These are phyloP conservation scores for Lasiodiplodia theobromae DNA, from an alignment of 2,329 filamentous ascomycete species.

Conservation along the genomic window DNA sequence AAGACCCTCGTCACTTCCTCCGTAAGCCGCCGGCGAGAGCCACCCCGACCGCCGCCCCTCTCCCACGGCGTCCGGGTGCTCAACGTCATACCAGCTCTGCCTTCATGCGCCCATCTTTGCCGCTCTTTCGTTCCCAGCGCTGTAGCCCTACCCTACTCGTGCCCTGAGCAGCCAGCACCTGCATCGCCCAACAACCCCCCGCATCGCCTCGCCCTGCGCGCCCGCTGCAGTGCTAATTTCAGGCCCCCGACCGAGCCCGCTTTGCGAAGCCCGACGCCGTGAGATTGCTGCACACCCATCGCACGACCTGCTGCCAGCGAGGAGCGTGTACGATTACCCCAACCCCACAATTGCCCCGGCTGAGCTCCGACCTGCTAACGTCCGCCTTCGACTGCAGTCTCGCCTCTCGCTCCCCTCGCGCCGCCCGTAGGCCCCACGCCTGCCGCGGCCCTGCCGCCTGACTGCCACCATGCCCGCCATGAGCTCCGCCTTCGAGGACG, in stretches of 20 bases:
- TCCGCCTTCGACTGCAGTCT: not conserved
- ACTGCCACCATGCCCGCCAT: slow-evolving; percentile 36
- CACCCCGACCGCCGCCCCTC: slow-evolving; percentile 9
- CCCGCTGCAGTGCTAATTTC: slow-evolving; percentile 6
- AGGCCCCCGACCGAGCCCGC: slow-evolving; percentile 24
- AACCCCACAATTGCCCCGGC: slow-evolving; percentile 27
- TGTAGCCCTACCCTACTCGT: slow-evolving; percentile 29
- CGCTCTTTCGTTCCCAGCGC: slow-evolving; percentile 18
- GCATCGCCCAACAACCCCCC: slow-evolving; percentile 11
- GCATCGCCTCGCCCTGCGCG: slow-evolving; percentile 4
- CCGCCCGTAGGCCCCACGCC: not conserved
- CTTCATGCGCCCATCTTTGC: slow-evolving; percentile 29
- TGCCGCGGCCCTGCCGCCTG: slow-evolving; percentile 7
- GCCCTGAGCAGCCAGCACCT: slow-evolving; percentile 28
- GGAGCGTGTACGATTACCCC: slow-evolving; percentile 4
- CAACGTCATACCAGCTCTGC: slow-evolving; percentile 29
- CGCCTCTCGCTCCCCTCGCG: not conserved
- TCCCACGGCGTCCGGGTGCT: slow-evolving; percentile 6
- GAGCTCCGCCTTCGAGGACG: slow-evolving; percentile 70
- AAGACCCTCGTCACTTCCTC: slow-evolving; percentile 19
- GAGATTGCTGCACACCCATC: slow-evolving; percentile 5
- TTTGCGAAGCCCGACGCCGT: slow-evolving; percentile 12
- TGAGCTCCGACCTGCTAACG: slow-evolving; percentile 14
- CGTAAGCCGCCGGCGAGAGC: slow-evolving; percentile 16
- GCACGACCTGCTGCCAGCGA: slow-evolving; percentile 10